phyloP scores from a whole-genome alignment of 2,329 filamentous ascomycete genomes.

The Cryphonectria japonica region DNA sequence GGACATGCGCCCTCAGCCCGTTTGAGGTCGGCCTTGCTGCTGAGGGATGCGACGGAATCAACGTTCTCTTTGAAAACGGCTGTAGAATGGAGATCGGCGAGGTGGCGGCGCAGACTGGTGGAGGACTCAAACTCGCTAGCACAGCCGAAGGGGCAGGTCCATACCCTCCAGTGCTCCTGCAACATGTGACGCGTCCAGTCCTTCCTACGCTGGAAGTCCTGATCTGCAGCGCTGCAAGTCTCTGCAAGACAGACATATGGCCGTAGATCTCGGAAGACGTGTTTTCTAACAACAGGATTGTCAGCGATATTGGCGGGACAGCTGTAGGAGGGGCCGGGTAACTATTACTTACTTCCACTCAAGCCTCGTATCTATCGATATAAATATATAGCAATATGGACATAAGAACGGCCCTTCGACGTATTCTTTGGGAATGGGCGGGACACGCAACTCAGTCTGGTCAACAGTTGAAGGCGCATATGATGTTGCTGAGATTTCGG shows the following conservation, averaged over 20 bases:
- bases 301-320: background rate
- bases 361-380: background rate
- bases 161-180: constrained; percentile 11
- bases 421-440: constrained; percentile 5
- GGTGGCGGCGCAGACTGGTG: background rate
- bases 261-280: constrained; percentile 7
- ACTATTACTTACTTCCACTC: constrained; percentile 14
- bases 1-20: constrained; percentile 1
- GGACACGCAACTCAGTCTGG: constrained; percentile 9
- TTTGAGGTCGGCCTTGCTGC: background rate
- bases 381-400: constrained; percentile 12
- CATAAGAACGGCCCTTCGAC: constrained; percentile 11
- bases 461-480: background rate
- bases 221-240: background rate
- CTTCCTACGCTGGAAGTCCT: constrained; percentile 4
- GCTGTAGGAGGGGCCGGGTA: background rate
- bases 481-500: constrained; percentile 4
- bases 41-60: background rate
- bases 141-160: constrained; percentile 8
- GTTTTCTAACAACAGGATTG: background rate
- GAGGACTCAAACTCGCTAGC: background rate
- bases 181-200: constrained; percentile 14
- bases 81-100: background rate
- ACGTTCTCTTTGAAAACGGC: background rate
- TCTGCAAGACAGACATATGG: background rate